Conservation (phyloP, 2,329 filamentous ascomycete genomes). For the Scolecobasidium constrictum region DNA sequence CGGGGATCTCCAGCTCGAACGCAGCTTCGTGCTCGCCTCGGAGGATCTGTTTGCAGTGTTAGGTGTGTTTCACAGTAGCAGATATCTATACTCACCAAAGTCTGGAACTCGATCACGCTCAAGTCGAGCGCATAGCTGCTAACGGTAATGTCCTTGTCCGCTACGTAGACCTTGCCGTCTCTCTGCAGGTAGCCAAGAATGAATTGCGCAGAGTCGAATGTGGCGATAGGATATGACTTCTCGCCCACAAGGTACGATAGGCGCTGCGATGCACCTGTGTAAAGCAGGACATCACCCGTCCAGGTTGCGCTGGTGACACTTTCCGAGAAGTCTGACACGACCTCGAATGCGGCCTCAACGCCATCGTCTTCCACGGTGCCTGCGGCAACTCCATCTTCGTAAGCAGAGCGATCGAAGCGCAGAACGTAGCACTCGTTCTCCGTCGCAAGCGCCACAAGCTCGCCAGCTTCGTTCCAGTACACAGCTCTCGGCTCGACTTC, state of each 20-base stretch:
- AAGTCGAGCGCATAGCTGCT: conserved; percentile 86
- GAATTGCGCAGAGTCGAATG: conserved; percentile 94
- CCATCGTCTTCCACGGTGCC: conserved; percentile 82
- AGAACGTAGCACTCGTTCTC: conserved; percentile 94
- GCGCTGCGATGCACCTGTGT: conserved; percentile 93
- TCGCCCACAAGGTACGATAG: conserved; percentile 97
- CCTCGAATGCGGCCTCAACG: conserved; percentile 90
- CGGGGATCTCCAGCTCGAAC: conserved; percentile 73
- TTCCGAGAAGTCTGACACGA: conserved; percentile 87
- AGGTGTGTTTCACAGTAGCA: too few species aligned
- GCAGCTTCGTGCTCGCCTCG: conserved; percentile 89
- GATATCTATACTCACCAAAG: too few species aligned
- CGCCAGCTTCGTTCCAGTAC: conserved; percentile 96
- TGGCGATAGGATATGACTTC: conserved; percentile 93
- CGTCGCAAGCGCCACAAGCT: conserved; percentile 84
- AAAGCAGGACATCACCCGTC: conserved; percentile 98
- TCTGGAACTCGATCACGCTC: conserved; percentile 93
- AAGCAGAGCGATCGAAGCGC: conserved; percentile 81
- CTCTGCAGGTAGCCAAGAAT: conserved; percentile 89
- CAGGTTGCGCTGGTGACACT: conserved; percentile 55
- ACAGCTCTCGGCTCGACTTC: conserved; percentile 65
- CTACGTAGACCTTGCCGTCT: conserved; percentile 89
- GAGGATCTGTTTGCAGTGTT: too few species aligned
- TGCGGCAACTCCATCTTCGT: conserved; percentile 69
- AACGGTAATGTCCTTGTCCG: conserved; percentile 89